Base-by-base conservation (phyloP, 139 green algal genomes). In the Nannochloris sp. region DNA sequence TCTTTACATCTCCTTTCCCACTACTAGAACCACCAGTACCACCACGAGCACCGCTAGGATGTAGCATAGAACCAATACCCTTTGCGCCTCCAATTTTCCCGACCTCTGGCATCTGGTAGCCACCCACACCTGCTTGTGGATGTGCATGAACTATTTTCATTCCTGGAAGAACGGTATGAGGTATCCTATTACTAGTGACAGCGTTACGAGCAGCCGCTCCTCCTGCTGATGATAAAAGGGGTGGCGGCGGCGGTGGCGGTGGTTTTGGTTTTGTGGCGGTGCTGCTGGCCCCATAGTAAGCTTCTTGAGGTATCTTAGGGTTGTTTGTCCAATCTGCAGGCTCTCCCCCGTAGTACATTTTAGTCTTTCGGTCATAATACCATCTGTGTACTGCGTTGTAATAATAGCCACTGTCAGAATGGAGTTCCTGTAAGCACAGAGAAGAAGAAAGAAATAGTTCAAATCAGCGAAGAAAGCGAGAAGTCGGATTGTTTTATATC, bases 311-410 rank as follows among this genome's bases (percentile, higher is more conserved):
- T 0, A 92, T 71, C 23, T 62, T 36, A 6, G 85, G 85, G 0
- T 47, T 15, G 6, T 65, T 47, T 19, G 80, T 83, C 87, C 87
- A 93, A 1, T 68, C 67, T 8, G 76, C 61, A 2, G 85, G 85
- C 2, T 92, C 82, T 0, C 87, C 87, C 6, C 87, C 87, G 64
- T 91, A 93, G 61, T 93, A 93, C 76, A 82, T 81, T 10, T 36
- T 57, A 44, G 69, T 84, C 44, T 85, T 83, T 9, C 64, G 60
- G 54, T 90, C 80, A 42, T 84, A 89, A 55, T 90, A 90, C 68
- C 71, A 87, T 60, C 78, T 61, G 46, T 85, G 72, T 6, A 61
- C 35, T 4, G 68, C 74, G 63, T 92, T 88, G 72, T 92, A 92
- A 57, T 84, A 81, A 60, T 90, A 88, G 6, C 45, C 69, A 24